phyloP scores from a whole-genome alignment of 257 asterid genomes.

The Solanum ahanhuiri region DNA sequence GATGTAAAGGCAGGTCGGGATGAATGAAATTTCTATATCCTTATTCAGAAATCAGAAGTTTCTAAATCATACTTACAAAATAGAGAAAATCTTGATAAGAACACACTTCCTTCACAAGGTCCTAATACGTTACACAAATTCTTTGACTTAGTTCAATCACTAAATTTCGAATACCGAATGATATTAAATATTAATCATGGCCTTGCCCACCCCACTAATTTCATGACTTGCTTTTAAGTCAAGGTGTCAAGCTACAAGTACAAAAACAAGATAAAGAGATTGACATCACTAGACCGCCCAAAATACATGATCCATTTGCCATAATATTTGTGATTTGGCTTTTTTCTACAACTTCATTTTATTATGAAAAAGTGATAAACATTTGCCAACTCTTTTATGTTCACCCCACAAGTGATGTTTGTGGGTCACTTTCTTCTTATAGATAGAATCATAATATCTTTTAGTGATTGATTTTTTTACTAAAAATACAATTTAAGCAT shows the following conservation, averaged over 20 bases:
- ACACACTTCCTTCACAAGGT: accelerated
- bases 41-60: not conserved
- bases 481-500: not conserved
- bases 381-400: not conserved
- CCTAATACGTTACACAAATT: accelerated
- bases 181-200: not conserved
- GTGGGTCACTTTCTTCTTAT: not conserved
- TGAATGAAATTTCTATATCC: not conserved
- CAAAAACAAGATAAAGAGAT: not conserved
- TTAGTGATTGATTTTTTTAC: not conserved
- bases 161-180: not conserved
- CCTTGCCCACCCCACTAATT: not conserved
- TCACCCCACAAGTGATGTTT: not conserved
- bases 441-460: not conserved
- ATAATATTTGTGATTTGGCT: not conserved
- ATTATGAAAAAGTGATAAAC: not conserved
- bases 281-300: constrained; percentile 1
- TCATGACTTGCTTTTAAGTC: not conserved
- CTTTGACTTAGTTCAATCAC: not conserved
- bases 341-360: not conserved
- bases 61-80: accelerated
- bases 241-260: not conserved
- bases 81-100: not conserved
- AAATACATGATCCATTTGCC: not conserved
- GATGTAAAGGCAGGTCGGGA: not conserved